Evolutionary conservation across 2,329 filamentous ascomycete species (phyloP).

Genomic region (Aspergillus pseudotamarii): DNA sequence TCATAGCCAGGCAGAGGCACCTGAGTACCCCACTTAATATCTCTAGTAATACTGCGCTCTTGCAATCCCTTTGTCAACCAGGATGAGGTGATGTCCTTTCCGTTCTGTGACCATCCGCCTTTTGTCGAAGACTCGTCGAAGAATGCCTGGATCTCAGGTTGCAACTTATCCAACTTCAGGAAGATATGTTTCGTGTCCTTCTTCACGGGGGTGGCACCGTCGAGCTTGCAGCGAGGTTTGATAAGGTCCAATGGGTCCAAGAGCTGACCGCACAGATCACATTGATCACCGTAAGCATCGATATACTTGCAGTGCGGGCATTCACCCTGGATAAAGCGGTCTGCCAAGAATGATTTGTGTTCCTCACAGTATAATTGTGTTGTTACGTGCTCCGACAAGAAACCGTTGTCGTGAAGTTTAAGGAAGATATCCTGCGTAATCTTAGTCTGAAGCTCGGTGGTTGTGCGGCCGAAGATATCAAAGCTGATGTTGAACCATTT

Average conservation of each 20-base stretch:
- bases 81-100: constrained; percentile 47
- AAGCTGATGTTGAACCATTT: constrained; percentile 96
- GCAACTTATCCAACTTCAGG: constrained; percentile 80
- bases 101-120: constrained; percentile 57
- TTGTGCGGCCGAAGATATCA: constrained; percentile 92
- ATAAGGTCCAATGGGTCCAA: constrained; percentile 75
- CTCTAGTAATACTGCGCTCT: constrained; percentile 85
- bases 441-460: constrained; percentile 83
- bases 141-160: constrained; percentile 77
- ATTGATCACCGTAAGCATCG: constrained; percentile 74
- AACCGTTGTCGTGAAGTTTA: constrained; percentile 85
- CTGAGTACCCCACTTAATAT: constrained; percentile 84
- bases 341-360: constrained; percentile 68
- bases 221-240: constrained; percentile 88
- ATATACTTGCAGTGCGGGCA: constrained; percentile 59
- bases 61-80: constrained; percentile 74
- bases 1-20: constrained; percentile 65
- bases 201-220: constrained; percentile 77
- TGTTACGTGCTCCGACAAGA: constrained; percentile 81
- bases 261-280: constrained; percentile 72
- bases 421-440: constrained; percentile 92
- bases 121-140: constrained; percentile 71
- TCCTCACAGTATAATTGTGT: constrained; percentile 87
- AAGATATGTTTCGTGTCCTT: constrained; percentile 89
- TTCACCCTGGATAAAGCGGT: constrained; percentile 64